Percentiles rank a stretch among this genome's conserved stretches.
phyloP scores from a whole-genome alignment of 2,329 filamentous ascomycete species.

The Exophiala sp. region DNA sequence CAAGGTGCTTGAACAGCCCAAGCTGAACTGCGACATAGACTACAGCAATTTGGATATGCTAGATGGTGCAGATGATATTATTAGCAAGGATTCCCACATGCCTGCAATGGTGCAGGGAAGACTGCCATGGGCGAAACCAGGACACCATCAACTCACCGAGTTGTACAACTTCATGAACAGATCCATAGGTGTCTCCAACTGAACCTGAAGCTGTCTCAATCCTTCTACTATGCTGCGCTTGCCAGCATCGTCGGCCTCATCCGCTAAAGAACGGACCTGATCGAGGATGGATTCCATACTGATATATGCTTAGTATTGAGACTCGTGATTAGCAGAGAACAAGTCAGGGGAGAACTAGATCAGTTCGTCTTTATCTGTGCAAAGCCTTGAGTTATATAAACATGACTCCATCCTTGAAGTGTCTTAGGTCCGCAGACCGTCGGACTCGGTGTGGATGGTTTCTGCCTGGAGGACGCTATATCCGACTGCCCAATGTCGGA shows the following conservation, averaged over 20 bases:
- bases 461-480: too few relatives aligned
- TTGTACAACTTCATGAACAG: slow-evolving; percentile 17
- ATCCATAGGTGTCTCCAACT: slow-evolving; percentile 22
- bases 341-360: too few relatives aligned
- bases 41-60: slow-evolving; percentile 24
- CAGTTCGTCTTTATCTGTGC: too few relatives aligned
- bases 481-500: too few relatives aligned
- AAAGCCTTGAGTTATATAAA: too few relatives aligned
- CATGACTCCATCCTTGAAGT: too few relatives aligned
- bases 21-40: slow-evolving; percentile 25
- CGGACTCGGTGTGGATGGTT: too few relatives aligned
- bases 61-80: not conserved
- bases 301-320: too few relatives aligned
- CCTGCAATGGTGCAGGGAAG: not conserved
- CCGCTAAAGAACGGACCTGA: slow-evolving; percentile 23
- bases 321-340: too few relatives aligned
- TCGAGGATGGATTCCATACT: slow-evolving; percentile 12
- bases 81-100: not conserved
- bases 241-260: slow-evolving; percentile 24
- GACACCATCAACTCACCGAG: slow-evolving; percentile 15
- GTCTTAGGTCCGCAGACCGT: too few relatives aligned
- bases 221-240: slow-evolving; percentile 22
- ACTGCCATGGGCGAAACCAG: not conserved
- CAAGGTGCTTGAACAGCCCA: slow-evolving; percentile 22
- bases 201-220: slow-evolving; percentile 26